Percentiles rank a stretch among this genome's conserved stretches.
These are phyloP conservation scores for Schwanniomyces vanrijiae DNA, from an alignment of 805 yeast species.

Conservation along the genomic window DNA sequence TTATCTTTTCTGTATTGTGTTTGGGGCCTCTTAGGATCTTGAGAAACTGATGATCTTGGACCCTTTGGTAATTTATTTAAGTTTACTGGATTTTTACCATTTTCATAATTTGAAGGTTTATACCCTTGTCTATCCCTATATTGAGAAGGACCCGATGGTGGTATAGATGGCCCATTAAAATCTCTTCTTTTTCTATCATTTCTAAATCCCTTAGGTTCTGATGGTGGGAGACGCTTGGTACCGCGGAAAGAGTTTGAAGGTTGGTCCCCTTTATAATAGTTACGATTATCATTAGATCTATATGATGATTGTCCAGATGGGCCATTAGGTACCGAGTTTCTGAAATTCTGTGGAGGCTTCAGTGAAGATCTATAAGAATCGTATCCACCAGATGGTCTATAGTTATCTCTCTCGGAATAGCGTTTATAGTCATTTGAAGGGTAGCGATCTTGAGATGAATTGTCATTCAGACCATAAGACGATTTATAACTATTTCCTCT, in stretches of 20 bases:
- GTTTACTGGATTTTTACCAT: slow-evolving; percentile 1
- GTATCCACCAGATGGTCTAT: slow-evolving; percentile 6
- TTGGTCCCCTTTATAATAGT: slow-evolving; percentile 4
- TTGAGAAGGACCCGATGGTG: slow-evolving; percentile 8
- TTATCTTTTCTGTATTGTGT: slow-evolving; percentile 2
- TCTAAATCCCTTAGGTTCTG: slow-evolving; percentile 12
- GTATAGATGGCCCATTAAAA: slow-evolving; percentile 6
- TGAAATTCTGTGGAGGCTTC: neutral
- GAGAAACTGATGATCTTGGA: slow-evolving; percentile 7
- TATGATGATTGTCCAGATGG: slow-evolving; percentile 22
- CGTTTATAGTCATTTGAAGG: slow-evolving; percentile 11
- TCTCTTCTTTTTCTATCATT: slow-evolving; percentile 9
- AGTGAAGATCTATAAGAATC: slow-evolving; percentile 4
- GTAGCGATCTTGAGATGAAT: slow-evolving; percentile 3
- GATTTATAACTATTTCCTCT: slow-evolving; percentile 9
- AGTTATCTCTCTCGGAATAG: slow-evolving; percentile 13
- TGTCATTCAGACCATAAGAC: slow-evolving; percentile 10
- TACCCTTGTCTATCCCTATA: slow-evolving; percentile 6
- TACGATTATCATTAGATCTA: slow-evolving; percentile 8
- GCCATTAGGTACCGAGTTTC: neutral
- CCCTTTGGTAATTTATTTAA: slow-evolving; percentile 12
- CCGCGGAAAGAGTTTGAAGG: neutral
- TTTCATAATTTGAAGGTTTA: slow-evolving; percentile 4
- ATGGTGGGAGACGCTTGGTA: slow-evolving; percentile 10
- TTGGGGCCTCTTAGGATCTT: slow-evolving; percentile 1